Percentiles rank a stretch among this genome's conserved stretches.
phyloP scores from a whole-genome alignment of 352 stramenopile genomes.

The Pythium apleroticum region DNA sequence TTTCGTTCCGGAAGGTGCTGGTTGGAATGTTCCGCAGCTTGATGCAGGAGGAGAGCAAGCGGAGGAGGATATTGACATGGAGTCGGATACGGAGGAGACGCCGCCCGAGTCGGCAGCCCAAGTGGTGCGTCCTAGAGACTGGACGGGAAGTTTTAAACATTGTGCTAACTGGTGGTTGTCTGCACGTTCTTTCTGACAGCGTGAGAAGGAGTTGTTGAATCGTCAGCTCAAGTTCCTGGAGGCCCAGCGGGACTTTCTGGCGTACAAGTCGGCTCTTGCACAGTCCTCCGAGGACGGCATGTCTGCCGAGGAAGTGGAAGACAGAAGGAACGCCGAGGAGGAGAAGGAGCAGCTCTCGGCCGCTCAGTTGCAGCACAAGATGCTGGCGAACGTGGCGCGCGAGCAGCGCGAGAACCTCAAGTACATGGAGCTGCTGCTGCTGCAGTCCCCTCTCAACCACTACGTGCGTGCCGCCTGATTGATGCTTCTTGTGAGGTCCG shows the following conservation, averaged over 20 bases:
- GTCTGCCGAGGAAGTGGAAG: conserved; percentile 11
- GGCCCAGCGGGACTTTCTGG: conserved; percentile 54
- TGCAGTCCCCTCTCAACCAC: conserved; percentile 48
- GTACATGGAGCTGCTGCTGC: conserved; percentile 40
- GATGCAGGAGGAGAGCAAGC: background rate
- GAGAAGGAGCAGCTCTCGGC: conserved; percentile 34
- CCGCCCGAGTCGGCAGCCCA: background rate
- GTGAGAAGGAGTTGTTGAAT: conserved; percentile 39
- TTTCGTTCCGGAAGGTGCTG: conserved; percentile 7
- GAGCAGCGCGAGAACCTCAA: conserved; percentile 48
- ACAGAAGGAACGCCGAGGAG: conserved; percentile 20
- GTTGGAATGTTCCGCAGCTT: conserved; percentile 5
- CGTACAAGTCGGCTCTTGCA: conserved; percentile 39
- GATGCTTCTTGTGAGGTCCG: background rate
- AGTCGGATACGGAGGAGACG: background rate
- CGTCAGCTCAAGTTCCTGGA: conserved; percentile 57
- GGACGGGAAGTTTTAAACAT: no score
- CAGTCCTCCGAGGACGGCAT: background rate
- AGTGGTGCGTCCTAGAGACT: no score
- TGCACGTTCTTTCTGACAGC: conserved; percentile 2
- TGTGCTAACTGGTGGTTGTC: background rate
- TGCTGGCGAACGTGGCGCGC: conserved; percentile 36
- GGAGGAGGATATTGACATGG: background rate
- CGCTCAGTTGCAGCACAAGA: conserved; percentile 27
- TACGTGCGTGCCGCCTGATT: conserved; percentile 39